Percentiles rank a stretch among this genome's conserved stretches.
Conservation (phyloP, 371 early-diverging fungal genomes). For the Lichtheimia ramosa region DNA sequence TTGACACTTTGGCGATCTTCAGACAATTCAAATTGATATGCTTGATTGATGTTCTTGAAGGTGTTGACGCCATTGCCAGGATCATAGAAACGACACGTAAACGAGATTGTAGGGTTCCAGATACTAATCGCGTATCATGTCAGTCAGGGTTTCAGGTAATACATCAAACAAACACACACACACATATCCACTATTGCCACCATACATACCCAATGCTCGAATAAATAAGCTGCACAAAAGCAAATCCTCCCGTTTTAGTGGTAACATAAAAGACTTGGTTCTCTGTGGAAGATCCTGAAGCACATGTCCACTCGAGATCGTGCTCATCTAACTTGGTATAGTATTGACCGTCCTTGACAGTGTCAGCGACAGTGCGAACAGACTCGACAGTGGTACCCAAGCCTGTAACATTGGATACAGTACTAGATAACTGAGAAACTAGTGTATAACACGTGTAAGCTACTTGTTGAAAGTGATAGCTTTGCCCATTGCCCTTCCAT, state of each 20-base stretch:
- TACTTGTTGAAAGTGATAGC: not conserved
- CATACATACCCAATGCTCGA: slow-evolving; percentile 74
- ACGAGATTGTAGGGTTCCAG: slow-evolving; percentile 72
- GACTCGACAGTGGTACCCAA: slow-evolving; percentile 31
- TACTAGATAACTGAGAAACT: slow-evolving; percentile 53
- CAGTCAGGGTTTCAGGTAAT: not conserved
- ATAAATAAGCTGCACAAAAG: slow-evolving; percentile 84
- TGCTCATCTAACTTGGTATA: slow-evolving; percentile 56
- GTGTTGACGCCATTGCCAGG: slow-evolving; percentile 60
- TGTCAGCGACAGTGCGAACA: slow-evolving; percentile 55
- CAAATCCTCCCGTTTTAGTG: slow-evolving; percentile 72
- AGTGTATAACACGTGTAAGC: not conserved
- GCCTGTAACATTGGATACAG: slow-evolving; percentile 48
- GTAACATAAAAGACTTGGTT: slow-evolving; percentile 87
- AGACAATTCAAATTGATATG: slow-evolving; percentile 63
- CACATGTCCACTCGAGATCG: slow-evolving; percentile 75
- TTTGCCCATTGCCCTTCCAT: not conserved
- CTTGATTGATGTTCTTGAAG: slow-evolving; percentile 74
- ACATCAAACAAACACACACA: slow-evolving; percentile 3
- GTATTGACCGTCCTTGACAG: slow-evolving; percentile 56
- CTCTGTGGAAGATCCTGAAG: slow-evolving; percentile 81
- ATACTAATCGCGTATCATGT: slow-evolving; percentile 7
- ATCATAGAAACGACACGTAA: slow-evolving; percentile 76
- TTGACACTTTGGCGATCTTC: slow-evolving; percentile 71
- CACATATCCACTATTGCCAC: not conserved